Evolutionary conservation across 768 basidiomycete genomes (phyloP), one percentile per base, ranked within the genome.

Genomic region (Mycena maculata): DNA sequence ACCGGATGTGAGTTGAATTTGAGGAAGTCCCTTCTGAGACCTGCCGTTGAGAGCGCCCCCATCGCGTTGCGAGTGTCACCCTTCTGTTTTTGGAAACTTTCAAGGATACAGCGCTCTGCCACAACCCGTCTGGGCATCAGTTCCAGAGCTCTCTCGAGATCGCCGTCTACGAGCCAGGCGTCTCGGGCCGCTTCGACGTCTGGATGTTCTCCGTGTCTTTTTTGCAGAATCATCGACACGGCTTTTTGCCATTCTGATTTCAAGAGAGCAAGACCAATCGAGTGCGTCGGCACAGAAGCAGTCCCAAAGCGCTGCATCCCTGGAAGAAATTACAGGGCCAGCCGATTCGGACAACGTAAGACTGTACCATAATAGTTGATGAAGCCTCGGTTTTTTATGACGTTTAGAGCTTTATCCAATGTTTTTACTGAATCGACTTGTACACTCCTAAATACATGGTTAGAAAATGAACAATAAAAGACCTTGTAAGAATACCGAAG

Each of bases 301-400:
- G 96, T 99, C 52, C 98, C 98, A 79, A 99, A 99, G 13, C 98
- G 92, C 75, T 99, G 98, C 97, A 99, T 99, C 48, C 97, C 96
- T 93, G 42, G 33, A 60, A 31, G 23, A 28, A 67, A n/a, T 67
- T 62, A 33, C 65, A 69, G 5, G 31, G 39, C 55, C 73, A n/a
- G 68, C 39, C n/a, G 42, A 18, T 59, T 57, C 13, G 23, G 38
- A 60, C 27, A 20, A 15, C 58, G 28, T 10, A 20, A 57, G 23
- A 47, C 45, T 74, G 62, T 78, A 94, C 95, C 96, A 75, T 98
- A 99, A 76, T 98, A 99, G 76, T 99, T 99, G 77, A 99, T 94
- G 79, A 99, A 99, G 0, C 98, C 98, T 63, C 88, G 88, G 58
- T 85, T 79, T 77, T 95, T 93, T 56, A 99, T 84, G 18, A 88